Percentiles rank a stretch among this genome's conserved stretches.
These are phyloP conservation scores for Hanseniaspora taiwanica DNA, from an alignment of 805 yeast species.

Conservation along the genomic window DNA sequence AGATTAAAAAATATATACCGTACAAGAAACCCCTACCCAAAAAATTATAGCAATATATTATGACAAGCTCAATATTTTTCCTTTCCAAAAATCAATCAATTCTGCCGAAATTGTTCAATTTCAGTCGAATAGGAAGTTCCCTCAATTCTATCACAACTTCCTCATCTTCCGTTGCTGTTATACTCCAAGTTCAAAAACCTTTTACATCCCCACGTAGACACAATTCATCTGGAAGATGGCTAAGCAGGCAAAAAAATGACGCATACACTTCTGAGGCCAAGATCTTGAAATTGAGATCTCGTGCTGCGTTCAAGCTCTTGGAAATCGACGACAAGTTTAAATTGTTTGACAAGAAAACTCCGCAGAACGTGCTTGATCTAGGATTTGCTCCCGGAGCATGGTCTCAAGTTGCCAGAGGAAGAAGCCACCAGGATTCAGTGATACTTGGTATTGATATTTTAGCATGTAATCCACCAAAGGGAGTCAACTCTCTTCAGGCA, in stretches of 20 bases:
- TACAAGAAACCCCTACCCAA: too few species aligned
- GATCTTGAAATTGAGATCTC: constrained; percentile 46
- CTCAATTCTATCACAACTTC: too few species aligned
- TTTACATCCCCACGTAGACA: too few species aligned
- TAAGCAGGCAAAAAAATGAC: constrained; percentile 56
- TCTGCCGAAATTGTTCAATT: too few species aligned
- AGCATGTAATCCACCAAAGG: constrained; percentile 65
- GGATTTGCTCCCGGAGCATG: constrained; percentile 95
- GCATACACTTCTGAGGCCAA: constrained; percentile 55
- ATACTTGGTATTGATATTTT: constrained; percentile 77
- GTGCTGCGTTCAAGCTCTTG: constrained; percentile 83
- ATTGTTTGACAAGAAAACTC: constrained; percentile 34
- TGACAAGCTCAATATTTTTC: too few species aligned
- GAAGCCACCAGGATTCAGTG: constrained; percentile 35
- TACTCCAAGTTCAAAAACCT: too few species aligned
- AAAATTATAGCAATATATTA: too few species aligned
- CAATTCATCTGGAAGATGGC: constrained; percentile 58
- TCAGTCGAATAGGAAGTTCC: too few species aligned
- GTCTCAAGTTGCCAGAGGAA: constrained; percentile 68
- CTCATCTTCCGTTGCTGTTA: too few species aligned
- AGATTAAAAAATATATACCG: too few species aligned
- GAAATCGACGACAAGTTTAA: constrained; percentile 58
- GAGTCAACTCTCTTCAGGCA: constrained; percentile 75
- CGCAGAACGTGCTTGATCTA: constrained; percentile 62
- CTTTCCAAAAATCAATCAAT: too few species aligned